phyloP scores from a whole-genome alignment of 2,329 filamentous ascomycete genomes.

The Daldinia eschscholtzii region DNA sequence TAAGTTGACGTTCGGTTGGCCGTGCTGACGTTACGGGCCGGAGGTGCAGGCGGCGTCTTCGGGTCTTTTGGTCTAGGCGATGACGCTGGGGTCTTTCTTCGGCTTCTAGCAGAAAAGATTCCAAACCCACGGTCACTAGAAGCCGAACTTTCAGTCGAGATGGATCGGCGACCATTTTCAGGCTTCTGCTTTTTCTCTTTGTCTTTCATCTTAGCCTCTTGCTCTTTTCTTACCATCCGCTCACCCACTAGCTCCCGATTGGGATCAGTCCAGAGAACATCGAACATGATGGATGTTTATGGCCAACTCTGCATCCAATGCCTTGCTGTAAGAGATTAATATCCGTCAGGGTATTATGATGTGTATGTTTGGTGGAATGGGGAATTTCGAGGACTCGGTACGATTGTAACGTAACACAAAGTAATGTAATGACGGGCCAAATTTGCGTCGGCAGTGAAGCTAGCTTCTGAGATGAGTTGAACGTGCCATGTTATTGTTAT shows the following conservation, averaged over 20 bases:
- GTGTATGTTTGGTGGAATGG: neutral
- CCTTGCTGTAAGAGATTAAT: constrained; percentile 7
- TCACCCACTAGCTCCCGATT: constrained; percentile 66
- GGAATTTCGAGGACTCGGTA: constrained; percentile 5
- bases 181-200: constrained; percentile 47
- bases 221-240: constrained; percentile 63
- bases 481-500: constrained; percentile 33
- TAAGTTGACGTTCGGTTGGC: constrained; percentile 44
- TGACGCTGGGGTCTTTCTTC: constrained; percentile 51
- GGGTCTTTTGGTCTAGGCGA: constrained; percentile 40
- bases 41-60: constrained; percentile 10
- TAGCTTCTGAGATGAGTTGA: constrained; percentile 10
- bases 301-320: neutral
- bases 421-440: constrained; percentile 19
- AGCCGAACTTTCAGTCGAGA: constrained; percentile 60
- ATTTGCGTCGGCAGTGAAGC: constrained; percentile 25
- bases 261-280: constrained; percentile 70
- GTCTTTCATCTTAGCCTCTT: constrained; percentile 54
- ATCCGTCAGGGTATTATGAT: constrained; percentile 30
- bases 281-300: constrained; percentile 62
- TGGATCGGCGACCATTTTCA: constrained; percentile 52
- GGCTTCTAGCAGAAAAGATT: constrained; percentile 59
- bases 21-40: constrained; percentile 31
- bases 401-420: constrained; percentile 13
- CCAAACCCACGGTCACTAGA: constrained; percentile 58